phyloP scores from a whole-genome alignment of 306 rosid genomes.

The Prunus fruticosa region DNA sequence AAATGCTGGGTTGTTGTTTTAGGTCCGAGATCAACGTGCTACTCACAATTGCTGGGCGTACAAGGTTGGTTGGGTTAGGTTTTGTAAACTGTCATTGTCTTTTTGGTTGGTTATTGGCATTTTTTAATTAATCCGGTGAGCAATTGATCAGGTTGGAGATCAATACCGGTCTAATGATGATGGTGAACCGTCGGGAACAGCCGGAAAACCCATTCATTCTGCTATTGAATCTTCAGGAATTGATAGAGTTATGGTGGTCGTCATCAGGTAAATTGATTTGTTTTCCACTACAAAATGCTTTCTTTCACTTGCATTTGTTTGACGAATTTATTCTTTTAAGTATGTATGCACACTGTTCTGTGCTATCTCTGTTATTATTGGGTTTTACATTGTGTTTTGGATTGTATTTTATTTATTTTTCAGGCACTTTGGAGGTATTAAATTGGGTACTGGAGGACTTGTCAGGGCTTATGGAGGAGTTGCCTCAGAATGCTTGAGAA shows the following conservation, averaged over 20 bases:
- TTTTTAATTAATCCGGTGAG: neutral
- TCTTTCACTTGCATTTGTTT: neutral
- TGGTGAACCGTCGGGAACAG: conserved; percentile 92
- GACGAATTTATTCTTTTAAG: neutral
- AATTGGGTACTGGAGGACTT: conserved; percentile 87
- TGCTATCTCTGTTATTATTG: neutral
- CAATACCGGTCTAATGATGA: conserved; percentile 93
- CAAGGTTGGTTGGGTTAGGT: conserved; percentile 63
- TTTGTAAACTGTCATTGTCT: neutral
- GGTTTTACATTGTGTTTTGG: neutral
- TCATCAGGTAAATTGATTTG: conserved; percentile 56
- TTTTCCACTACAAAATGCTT: neutral
- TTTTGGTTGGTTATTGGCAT: neutral
- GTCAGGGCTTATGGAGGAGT: conserved; percentile 98
- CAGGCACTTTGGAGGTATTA: conserved; percentile 89
- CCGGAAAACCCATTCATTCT: conserved; percentile 88
- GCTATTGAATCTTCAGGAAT: conserved; percentile 84
- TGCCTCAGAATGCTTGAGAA: conserved; percentile 81
- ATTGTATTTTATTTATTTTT: neutral
- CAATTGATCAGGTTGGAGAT: conserved; percentile 69
- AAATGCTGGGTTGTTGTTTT: neutral
- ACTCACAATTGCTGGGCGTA: conserved; percentile 96
- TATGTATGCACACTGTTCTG: neutral
- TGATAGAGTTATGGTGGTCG: conserved; percentile 96
- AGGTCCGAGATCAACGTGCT: conserved; percentile 85